These are phyloP conservation scores for Benincasa hispida DNA, from an alignment of 306 rosid species.

Conservation along the genomic window DNA sequence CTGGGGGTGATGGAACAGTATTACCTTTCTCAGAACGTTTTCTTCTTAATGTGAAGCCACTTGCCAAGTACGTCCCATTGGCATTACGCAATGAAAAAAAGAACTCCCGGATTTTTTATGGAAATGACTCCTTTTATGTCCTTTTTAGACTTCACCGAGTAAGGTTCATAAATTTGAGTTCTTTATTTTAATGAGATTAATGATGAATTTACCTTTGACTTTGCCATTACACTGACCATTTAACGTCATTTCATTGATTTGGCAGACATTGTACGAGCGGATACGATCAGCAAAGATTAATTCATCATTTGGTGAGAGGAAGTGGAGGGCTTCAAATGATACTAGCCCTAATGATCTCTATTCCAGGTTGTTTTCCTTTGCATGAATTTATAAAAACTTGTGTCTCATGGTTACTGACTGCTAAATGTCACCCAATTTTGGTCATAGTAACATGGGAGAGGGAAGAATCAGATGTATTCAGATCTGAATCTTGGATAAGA, in stretches of 20 bases:
- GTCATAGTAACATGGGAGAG: not conserved
- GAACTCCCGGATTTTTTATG: conserved; percentile 61
- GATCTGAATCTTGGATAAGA: not conserved
- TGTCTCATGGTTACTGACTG: not conserved
- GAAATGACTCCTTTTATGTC: conserved; percentile 80
- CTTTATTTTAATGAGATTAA: not conserved
- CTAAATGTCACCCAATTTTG: not conserved
- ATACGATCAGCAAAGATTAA: conserved; percentile 65
- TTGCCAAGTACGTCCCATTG: conserved; percentile 55
- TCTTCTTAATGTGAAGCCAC: conserved; percentile 75
- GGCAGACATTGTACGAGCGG: conserved; percentile 83
- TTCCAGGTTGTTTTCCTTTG: conserved; percentile 29
- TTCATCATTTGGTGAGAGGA: conserved; percentile 54
- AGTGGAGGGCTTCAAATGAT: conserved; percentile 55
- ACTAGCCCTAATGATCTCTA: conserved; percentile 48
- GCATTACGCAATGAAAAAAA: conserved; percentile 38
- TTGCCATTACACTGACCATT: not conserved
- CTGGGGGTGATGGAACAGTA: conserved; percentile 52
- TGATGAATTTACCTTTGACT: not conserved
- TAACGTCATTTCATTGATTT: conserved; percentile 20
- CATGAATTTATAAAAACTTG: not conserved
- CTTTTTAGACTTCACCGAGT: conserved; percentile 97
- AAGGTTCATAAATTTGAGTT: conserved; percentile 16
- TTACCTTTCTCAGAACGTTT: conserved; percentile 59
- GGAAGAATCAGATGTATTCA: not conserved